A percentile compares a stretch with the other conserved stretches of the same genome.
Conservation (phyloP, 495 filamentous ascomycete species). For the Antarctomyces pellizariae region DNA sequence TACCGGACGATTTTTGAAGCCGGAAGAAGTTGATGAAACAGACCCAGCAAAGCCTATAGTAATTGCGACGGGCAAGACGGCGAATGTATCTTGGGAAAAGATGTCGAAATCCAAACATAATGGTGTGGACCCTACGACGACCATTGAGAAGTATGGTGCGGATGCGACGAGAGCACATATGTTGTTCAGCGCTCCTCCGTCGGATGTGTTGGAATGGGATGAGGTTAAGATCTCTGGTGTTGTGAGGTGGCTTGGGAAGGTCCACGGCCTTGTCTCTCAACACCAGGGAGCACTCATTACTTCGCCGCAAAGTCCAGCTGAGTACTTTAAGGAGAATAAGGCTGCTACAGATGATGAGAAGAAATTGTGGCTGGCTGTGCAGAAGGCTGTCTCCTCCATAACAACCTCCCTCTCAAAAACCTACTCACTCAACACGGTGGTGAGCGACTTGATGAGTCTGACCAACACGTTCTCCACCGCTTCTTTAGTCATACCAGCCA, state of each 20-base stretch:
- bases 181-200: conserved; percentile 65
- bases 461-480: conserved; percentile 32
- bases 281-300: conserved; percentile 1
- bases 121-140: conserved; percentile 57
- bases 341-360: conserved; percentile 24
- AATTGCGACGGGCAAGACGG: conserved; percentile 27
- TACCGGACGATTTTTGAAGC: conserved; percentile 55
- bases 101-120: conserved; percentile 97
- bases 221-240: conserved; percentile 61
- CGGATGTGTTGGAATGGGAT: conserved; percentile 72
- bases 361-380: conserved; percentile 34
- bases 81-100: conserved; percentile 54
- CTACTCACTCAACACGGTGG: conserved; percentile 54
- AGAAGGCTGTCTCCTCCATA: conserved; percentile 42
- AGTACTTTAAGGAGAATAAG: conserved; percentile 13
- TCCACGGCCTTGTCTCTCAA: conserved; percentile 32
- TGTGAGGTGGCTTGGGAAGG: conserved; percentile 48
- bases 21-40: conserved; percentile 46
- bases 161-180: conserved; percentile 73
- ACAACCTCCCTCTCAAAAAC: conserved; percentile 44
- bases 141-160: conserved; percentile 50
- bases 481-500: conserved; percentile 3
- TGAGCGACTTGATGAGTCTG: conserved; percentile 59
- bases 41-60: conserved; percentile 32
- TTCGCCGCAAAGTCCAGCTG: conserved; percentile 7